Base-by-base conservation (phyloP, 2,329 filamentous ascomycete genomes). In the Parasarocladium wereldwijsianum region DNA sequence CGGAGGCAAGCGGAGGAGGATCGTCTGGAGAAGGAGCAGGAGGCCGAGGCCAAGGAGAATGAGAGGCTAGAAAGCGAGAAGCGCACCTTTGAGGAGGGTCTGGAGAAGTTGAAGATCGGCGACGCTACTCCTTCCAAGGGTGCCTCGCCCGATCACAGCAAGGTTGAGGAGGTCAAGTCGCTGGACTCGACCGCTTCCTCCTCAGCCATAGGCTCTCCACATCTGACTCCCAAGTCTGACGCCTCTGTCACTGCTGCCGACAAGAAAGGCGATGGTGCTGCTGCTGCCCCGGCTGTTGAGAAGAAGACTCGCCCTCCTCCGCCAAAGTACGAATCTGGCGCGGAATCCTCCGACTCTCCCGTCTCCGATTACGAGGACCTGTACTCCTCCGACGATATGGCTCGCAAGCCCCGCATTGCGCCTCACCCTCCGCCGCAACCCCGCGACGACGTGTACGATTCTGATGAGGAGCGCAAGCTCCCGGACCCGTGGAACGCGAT, bases 401-500 rank as follows among this genome's bases (percentile, higher is more conserved):
- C 60, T 0, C 59, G 62, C 32, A 66, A 66, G 44, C 64, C 62
- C 4, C 56, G 60, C 11, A 43, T 55, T 24, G 44, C 51, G 3
- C 49, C 52, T 21, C 50, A 55, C 7, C 42, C 54, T 2, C 46
- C 52, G 1, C 40, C 52, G 0, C 38, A 45, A 1, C 40, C 43
- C 3, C 43, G 44, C 4, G 54, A 57, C 6, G 50, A 57, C 3
- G n/a, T n/a, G n/a, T 64, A 66, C 21, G 62, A 66, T 13, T 62
- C 60, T 0, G n/a, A n/a, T n/a, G 65, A 70, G n/a, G 68, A 71
- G 33, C 66, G 74, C 40, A 66, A 63, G 35, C 53, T 59, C 40
- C 48, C 61, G 1, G 61, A 68, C 15, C 64, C 68, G 2, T 76
- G 72, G 71, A 75, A 76, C 43, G 70, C 71, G 4, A 60, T 76